These are phyloP conservation scores for Eragrostis curvula DNA, from an alignment of 176 grass and related monocot genomes.

Conservation along the genomic window DNA sequence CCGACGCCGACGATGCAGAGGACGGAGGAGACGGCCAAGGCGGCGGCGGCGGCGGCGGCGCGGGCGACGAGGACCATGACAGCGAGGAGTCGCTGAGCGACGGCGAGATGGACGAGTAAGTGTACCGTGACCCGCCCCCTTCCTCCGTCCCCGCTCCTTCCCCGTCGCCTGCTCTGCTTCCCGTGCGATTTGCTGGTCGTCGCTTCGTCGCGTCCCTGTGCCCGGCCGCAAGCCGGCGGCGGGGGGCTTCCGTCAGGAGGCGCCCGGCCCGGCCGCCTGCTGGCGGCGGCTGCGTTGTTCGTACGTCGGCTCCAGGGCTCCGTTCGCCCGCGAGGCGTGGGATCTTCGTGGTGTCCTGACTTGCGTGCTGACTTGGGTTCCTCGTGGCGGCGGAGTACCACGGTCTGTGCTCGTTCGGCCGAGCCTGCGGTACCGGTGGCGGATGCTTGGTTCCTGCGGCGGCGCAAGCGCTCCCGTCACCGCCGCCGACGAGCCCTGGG, in stretches of 20 bases:
- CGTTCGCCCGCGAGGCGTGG: conserved; percentile 26
- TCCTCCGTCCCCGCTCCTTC: not conserved
- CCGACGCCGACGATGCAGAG: conserved; percentile 51
- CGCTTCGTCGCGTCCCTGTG: conserved; percentile 32
- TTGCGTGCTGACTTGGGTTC: conserved; percentile 10
- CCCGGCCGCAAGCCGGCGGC: too few species aligned
- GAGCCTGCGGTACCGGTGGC: not conserved
- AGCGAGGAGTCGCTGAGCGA: conserved; percentile 50
- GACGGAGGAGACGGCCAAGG: conserved; percentile 1
- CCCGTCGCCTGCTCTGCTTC: conserved; percentile 23
- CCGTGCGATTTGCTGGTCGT: conserved; percentile 43
- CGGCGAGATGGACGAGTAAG: conserved; percentile 57
- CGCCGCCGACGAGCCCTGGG: conserved; percentile 30
- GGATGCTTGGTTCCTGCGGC: not conserved
- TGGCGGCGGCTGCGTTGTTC: conserved; percentile 9
- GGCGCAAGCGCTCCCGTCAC: conserved; percentile 20
- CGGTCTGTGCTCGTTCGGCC: conserved; percentile 8
- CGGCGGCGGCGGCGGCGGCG: conserved; percentile 26
- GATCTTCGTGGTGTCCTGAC: conserved; percentile 43
- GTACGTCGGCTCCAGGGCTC: conserved; percentile 7
- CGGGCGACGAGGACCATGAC: conserved; percentile 41
- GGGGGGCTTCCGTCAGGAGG: not conserved
- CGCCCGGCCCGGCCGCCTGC: not conserved
- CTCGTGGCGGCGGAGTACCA: not conserved
- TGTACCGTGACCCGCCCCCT: not conserved